Conservation (phyloP, 208 protist genomes). For the Trypanosoma lewisi region DNA sequence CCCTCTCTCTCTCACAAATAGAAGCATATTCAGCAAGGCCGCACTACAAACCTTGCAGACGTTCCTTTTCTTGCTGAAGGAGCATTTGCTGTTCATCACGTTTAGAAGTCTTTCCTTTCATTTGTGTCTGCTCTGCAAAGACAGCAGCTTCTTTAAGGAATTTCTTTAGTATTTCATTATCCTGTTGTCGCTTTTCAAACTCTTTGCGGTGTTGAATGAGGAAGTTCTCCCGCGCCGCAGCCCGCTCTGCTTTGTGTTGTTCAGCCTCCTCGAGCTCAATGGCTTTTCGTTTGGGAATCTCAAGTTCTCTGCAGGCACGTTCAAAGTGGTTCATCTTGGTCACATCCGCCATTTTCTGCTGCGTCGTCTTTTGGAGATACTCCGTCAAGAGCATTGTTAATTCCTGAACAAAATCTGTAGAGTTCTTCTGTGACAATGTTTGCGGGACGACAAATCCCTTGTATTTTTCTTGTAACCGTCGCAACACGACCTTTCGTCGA, state of each 20-base stretch:
- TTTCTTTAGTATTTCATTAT: conserved; percentile 49
- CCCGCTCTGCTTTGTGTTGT: conserved; percentile 48
- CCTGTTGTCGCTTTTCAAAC: conserved; percentile 69
- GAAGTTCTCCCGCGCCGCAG: conserved; percentile 57
- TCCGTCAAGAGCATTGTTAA: conserved; percentile 52
- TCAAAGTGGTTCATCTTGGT: conserved; percentile 73
- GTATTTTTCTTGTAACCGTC: conserved; percentile 69
- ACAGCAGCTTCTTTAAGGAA: conserved; percentile 57
- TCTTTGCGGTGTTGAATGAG: conserved; percentile 77
- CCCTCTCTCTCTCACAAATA: no score
- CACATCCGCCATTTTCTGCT: conserved; percentile 54
- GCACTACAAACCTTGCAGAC: conserved; percentile 29
- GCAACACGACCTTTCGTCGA: conserved; percentile 56
- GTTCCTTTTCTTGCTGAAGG: conserved; percentile 67
- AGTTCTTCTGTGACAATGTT: conserved; percentile 46
- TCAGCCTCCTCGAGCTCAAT: conserved; percentile 51
- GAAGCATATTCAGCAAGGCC: no score
- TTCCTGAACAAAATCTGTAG: conserved; percentile 65
- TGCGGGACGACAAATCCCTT: conserved; percentile 61
- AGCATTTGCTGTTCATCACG: conserved; percentile 72
- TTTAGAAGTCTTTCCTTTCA: conserved; percentile 67
- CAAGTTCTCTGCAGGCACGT: conserved; percentile 55
- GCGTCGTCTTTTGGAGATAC: conserved; percentile 45
- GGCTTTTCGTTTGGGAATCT: conserved; percentile 69
- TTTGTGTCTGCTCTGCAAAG: conserved; percentile 57